Evolutionary conservation across 345 rosid species (phyloP).

Genomic region (Eucalyptus curtisii): DNA sequence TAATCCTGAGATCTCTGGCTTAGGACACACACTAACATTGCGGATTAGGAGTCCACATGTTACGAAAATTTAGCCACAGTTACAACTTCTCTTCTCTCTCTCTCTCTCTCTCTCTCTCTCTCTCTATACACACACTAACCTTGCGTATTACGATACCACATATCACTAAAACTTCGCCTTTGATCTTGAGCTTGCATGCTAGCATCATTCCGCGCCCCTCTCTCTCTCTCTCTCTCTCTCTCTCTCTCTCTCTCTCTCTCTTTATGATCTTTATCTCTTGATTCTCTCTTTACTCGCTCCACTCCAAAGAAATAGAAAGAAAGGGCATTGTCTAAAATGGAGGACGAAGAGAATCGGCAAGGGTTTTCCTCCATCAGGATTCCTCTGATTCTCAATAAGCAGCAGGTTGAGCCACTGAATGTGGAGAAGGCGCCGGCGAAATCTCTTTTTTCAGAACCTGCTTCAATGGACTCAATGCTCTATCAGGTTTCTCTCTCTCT

Average conservation of each 20-base stretch:
- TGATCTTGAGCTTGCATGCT: not conserved
- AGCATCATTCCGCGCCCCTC: not conserved
- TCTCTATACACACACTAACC: not conserved
- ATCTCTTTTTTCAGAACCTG: conserved; percentile 37
- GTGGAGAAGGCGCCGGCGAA: not conserved
- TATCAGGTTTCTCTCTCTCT: conserved; percentile 49
- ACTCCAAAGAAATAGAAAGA: not conserved
- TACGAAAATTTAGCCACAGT: not conserved
- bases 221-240: not conserved
- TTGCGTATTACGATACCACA: not conserved
- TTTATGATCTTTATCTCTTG: not conserved
- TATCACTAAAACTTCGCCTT: not conserved
- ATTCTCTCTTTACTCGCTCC: not conserved
- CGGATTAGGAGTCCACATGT: not conserved
- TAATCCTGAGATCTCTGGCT: not conserved
- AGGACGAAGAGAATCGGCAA: not conserved
- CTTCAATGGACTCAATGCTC: conserved; percentile 55
- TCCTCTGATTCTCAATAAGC: not conserved
- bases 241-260: not conserved
- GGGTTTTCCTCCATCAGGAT: not conserved
- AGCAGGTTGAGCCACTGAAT: not conserved
- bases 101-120: not conserved
- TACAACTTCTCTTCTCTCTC: not conserved
- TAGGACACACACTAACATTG: not conserved
- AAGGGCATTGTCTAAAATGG: not conserved